These are phyloP conservation scores for Hypoxylon sp. DNA, from an alignment of 2,329 filamentous ascomycete species.

Conservation along the genomic window DNA sequence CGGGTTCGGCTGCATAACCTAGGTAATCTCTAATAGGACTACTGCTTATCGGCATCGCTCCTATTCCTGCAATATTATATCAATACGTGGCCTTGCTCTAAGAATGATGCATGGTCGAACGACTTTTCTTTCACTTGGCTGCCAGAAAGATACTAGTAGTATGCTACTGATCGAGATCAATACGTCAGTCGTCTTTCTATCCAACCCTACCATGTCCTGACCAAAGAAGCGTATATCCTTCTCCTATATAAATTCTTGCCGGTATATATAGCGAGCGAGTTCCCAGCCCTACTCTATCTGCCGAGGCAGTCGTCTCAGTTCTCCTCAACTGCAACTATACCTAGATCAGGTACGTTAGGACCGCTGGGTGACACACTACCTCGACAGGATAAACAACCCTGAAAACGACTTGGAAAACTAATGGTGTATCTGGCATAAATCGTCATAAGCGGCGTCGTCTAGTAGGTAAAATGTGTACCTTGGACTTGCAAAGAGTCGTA, in stretches of 20 bases:
- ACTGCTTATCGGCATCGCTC: neutral
- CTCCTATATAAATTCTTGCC: neutral
- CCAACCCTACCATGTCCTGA: neutral
- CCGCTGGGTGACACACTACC: too few relatives aligned
- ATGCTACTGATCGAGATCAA: neutral
- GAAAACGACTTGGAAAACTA: neutral
- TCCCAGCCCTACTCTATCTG: neutral
- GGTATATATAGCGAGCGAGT: neutral
- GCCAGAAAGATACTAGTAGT: neutral
- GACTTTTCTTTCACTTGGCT: neutral
- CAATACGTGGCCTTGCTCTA: neutral
- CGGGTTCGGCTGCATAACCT: neutral
- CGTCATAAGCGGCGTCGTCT: slow-evolving; percentile 31
- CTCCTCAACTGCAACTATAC: too few relatives aligned
- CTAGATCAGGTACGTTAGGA: too few relatives aligned
- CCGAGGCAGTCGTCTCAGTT: neutral
- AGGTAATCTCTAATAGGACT: neutral
- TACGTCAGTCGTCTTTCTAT: neutral
- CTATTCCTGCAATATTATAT: slow-evolving; percentile 4
- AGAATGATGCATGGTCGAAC: neutral
- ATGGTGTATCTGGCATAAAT: slow-evolving; percentile 26
- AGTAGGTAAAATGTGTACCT: slow-evolving; percentile 22
- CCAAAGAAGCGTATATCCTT: neutral
- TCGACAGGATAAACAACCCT: neutral
- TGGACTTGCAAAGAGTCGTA: slow-evolving; percentile 29